Percentiles rank a stretch among this genome's conserved stretches.
Evolutionary conservation across 2,329 filamentous ascomycete genomes (phyloP).

Genomic region (Apiospora koreana): DNA sequence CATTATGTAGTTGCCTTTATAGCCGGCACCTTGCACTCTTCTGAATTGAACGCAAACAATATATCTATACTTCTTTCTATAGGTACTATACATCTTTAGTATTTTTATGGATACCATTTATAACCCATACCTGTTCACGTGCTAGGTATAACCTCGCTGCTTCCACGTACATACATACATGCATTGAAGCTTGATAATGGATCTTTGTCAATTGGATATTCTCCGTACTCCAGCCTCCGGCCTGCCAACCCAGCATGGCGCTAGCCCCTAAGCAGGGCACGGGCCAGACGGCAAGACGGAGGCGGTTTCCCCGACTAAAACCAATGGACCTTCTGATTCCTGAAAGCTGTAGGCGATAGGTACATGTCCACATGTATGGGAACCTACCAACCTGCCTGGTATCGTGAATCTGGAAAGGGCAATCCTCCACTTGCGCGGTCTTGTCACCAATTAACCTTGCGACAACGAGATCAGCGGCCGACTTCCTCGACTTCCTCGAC

Average conservation of each 20-base stretch:
- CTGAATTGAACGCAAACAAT: background rate
- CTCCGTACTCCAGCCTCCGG: background rate
- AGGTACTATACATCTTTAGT: too few relatives aligned
- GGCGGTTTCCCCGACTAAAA: constrained; percentile 2
- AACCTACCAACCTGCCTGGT: background rate
- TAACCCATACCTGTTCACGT: too few relatives aligned
- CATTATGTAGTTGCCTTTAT: too few relatives aligned
- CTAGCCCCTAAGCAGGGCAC: background rate
- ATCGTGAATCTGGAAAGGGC: constrained; percentile 6
- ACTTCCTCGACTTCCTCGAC: background rate
- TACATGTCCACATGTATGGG: constrained; percentile 7
- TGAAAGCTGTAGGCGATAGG: background rate
- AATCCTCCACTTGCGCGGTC: background rate
- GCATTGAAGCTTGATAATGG: background rate
- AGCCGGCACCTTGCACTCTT: background rate
- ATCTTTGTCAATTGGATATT: background rate
- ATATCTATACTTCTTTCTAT: too few relatives aligned
- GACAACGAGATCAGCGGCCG: background rate
- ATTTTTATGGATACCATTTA: background rate
- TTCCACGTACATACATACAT: too few relatives aligned
- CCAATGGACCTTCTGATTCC: background rate
- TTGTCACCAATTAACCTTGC: background rate
- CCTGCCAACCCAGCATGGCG: background rate
- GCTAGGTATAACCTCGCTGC: too few relatives aligned
- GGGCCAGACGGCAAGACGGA: constrained; percentile 1